These are phyloP conservation scores for Saksenaea oblongispora DNA, from an alignment of 371 early-diverging fungal genomes.

Conservation along the genomic window DNA sequence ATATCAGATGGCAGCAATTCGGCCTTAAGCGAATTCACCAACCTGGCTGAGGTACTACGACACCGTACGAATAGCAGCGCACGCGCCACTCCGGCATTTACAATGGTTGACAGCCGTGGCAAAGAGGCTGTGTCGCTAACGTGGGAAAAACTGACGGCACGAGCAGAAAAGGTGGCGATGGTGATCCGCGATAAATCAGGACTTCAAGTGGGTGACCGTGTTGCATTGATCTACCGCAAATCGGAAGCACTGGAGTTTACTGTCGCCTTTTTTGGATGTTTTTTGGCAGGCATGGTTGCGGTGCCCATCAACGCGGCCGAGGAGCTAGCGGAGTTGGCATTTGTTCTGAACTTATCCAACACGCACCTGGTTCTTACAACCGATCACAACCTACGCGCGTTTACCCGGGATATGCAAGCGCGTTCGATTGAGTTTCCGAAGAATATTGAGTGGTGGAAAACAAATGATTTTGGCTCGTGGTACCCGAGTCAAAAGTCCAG, in stretches of 20 bases:
- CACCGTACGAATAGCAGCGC: slow-evolving; percentile 56
- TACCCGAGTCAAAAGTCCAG: slow-evolving; percentile 55
- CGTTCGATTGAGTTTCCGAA: slow-evolving; percentile 64
- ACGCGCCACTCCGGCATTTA: slow-evolving; percentile 56
- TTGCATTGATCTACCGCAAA: slow-evolving; percentile 81
- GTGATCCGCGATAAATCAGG: slow-evolving; percentile 61
- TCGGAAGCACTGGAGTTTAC: slow-evolving; percentile 80
- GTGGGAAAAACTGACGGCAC: slow-evolving; percentile 73
- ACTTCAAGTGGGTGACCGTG: slow-evolving; percentile 61
- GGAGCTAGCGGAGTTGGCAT: slow-evolving; percentile 75
- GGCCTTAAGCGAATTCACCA: slow-evolving; percentile 45
- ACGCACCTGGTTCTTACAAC: slow-evolving; percentile 77
- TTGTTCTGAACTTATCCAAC: slow-evolving; percentile 70
- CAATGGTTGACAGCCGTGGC: slow-evolving; percentile 76
- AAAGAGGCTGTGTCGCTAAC: slow-evolving; percentile 64
- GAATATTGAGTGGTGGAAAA: slow-evolving; percentile 76
- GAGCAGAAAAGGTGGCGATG: slow-evolving; percentile 72
- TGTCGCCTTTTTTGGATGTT: slow-evolving; percentile 77
- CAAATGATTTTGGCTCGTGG: slow-evolving; percentile 69
- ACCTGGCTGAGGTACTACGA: slow-evolving; percentile 59
- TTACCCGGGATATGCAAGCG: slow-evolving; percentile 67
- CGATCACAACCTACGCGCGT: slow-evolving; percentile 71
- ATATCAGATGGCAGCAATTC: slow-evolving; percentile 24
- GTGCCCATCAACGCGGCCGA: slow-evolving; percentile 84
- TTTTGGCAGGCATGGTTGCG: slow-evolving; percentile 80